These are phyloP conservation scores for Saccharomycopsis schoenii DNA, from an alignment of 805 yeast genomes.

Conservation along the genomic window DNA sequence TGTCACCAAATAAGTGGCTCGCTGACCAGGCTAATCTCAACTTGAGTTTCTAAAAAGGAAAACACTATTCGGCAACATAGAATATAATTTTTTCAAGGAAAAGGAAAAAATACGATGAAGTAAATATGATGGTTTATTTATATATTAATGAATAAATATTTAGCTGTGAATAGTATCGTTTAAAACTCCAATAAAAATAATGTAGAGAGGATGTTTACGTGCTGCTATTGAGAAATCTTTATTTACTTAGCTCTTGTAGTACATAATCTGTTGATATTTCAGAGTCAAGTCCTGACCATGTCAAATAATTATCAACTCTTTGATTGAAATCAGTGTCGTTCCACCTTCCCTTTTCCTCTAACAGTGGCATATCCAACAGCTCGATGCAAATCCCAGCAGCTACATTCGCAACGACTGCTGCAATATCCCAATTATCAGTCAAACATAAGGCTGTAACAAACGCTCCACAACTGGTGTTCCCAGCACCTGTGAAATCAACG, in stretches of 20 bases:
- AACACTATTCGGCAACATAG: no score
- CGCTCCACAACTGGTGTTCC: conserved; percentile 83
- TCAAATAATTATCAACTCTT: conserved; percentile 35
- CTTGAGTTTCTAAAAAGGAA: not conserved
- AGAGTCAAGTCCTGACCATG: conserved; percentile 7
- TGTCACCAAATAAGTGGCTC: conserved; percentile 36
- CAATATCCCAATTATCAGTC: conserved; percentile 38
- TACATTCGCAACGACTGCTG: conserved; percentile 59
- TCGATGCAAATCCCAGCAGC: conserved; percentile 81
- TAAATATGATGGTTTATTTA: not conserved
- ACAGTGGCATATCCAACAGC: conserved; percentile 60
- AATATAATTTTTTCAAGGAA: no score
- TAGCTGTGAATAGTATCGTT: not conserved
- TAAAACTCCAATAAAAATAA: not conserved
- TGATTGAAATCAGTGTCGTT: conserved; percentile 42
- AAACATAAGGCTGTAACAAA: conserved; percentile 52
- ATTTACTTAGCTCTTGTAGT: not conserved
- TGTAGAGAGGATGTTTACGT: not conserved
- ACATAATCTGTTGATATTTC: not conserved
- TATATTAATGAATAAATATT: not conserved
- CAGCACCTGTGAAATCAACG: conserved; percentile 92
- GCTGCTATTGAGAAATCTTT: not conserved
- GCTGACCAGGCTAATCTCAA: no score
- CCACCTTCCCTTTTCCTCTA: conserved; percentile 38
- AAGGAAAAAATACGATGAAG: not conserved